Percentiles rank a stretch among this genome's conserved stretches.
phyloP scores from a whole-genome alignment of 1,284 basidiomycete genomes.

The Ganoderma boninense region DNA sequence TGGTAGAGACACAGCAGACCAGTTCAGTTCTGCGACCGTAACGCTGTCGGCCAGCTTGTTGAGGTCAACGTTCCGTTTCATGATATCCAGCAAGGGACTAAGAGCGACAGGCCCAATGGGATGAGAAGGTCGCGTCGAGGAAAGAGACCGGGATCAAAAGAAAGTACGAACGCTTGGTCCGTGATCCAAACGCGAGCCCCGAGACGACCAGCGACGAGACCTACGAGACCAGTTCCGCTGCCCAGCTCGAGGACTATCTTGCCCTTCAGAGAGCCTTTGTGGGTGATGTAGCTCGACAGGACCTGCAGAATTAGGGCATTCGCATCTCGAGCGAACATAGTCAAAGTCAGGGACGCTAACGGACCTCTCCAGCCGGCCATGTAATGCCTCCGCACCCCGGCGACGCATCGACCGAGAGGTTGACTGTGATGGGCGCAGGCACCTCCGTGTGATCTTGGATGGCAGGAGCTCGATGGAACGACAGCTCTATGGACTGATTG shows the following conservation, averaged over 20 bases:
- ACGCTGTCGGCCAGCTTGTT: conserved; percentile 67
- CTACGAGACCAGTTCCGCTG: conserved; percentile 91
- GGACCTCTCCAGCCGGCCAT: conserved; percentile 92
- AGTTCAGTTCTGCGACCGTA: conserved; percentile 78
- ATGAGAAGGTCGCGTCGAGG: background rate
- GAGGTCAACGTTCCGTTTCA: conserved; percentile 72
- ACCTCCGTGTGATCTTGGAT: conserved; percentile 1
- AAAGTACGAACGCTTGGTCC: conserved; percentile 81
- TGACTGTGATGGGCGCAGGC: conserved; percentile 49
- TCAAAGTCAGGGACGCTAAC: conserved; percentile 38
- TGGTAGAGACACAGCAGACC: conserved; percentile 53
- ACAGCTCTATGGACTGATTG: conserved; percentile 56
- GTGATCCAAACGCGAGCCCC: conserved; percentile 81
- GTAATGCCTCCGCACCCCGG: conserved; percentile 92
- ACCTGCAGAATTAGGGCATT: conserved; percentile 57
- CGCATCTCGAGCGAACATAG: conserved; percentile 15
- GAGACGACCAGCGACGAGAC: conserved; percentile 80
- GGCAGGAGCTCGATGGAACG: conserved; percentile 47
- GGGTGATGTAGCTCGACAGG: conserved; percentile 75
- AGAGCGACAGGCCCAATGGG: background rate
- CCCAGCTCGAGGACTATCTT: conserved; percentile 85
- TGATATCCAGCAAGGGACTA: conserved; percentile 80
- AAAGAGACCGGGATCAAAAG: conserved; percentile 11
- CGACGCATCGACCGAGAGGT: conserved; percentile 75
- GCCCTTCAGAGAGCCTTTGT: conserved; percentile 61